phyloP scores from a whole-genome alignment of 2,329 filamentous ascomycete species.

The Iodosphaeria phyllophila region DNA sequence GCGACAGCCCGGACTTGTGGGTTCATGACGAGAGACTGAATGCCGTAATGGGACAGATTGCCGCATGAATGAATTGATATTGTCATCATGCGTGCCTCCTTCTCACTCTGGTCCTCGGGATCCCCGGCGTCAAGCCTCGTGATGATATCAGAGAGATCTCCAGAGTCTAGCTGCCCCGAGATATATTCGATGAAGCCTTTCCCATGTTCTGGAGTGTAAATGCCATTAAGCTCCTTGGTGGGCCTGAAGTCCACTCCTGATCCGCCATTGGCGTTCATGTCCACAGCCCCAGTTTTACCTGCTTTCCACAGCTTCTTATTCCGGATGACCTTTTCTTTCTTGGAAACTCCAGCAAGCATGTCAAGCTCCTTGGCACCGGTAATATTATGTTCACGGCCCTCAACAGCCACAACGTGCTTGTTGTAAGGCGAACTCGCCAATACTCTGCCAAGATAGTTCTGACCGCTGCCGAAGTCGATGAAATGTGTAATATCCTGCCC shows the following conservation, averaged over 20 bases:
- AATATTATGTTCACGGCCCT: constrained; percentile 75
- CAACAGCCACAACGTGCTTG: constrained; percentile 74
- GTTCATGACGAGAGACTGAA: constrained; percentile 72
- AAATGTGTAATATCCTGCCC: constrained; percentile 57
- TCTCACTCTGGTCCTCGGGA: constrained; percentile 9
- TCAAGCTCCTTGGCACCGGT: constrained; percentile 71
- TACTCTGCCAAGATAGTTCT: constrained; percentile 85
- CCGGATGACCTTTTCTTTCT: constrained; percentile 53
- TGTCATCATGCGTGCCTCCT: constrained; percentile 49
- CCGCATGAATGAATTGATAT: constrained; percentile 95
- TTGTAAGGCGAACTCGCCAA: constrained; percentile 76
- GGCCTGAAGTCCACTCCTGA: constrained; percentile 30
- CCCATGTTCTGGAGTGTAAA: constrained; percentile 38
- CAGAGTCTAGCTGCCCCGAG: constrained; percentile 53
- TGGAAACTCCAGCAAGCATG: constrained; percentile 57
- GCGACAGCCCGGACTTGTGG: constrained; percentile 74
- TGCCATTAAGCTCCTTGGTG: constrained; percentile 25
- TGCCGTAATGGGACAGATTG: constrained; percentile 88
- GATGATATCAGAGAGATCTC: constrained; percentile 35
- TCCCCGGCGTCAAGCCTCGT: constrained; percentile 11
- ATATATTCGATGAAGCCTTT: constrained; percentile 62
- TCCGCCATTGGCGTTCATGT: constrained; percentile 17
- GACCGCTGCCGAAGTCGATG: constrained; percentile 88
- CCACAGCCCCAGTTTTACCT: constrained; percentile 17
- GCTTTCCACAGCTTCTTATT: constrained; percentile 67